Percentiles rank a stretch among this genome's conserved stretches.
These are phyloP conservation scores for Epichloe uncinata DNA, from an alignment of 2,329 filamentous ascomycete species.

Conservation along the genomic window DNA sequence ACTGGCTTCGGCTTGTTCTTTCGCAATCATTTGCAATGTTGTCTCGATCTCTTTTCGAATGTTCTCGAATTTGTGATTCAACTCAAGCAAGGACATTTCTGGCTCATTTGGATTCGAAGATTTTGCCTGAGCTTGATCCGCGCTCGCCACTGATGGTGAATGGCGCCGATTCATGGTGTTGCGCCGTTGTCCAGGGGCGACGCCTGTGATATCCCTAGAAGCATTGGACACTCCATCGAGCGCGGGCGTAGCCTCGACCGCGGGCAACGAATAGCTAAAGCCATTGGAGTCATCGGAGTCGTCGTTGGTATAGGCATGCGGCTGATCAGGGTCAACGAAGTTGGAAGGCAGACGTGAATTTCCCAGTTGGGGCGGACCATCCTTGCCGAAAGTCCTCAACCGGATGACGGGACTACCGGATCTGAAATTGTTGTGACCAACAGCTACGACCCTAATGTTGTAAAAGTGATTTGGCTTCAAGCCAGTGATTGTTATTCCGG, in stretches of 20 bases:
- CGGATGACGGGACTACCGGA: slow-evolving; percentile 77
- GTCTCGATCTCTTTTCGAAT: slow-evolving; percentile 78
- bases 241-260: slow-evolving; percentile 47
- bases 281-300: slow-evolving; percentile 33
- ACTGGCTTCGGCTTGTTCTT: slow-evolving; percentile 59
- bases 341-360: slow-evolving; percentile 43
- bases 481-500: slow-evolving; percentile 74
- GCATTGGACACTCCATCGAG: slow-evolving; percentile 48
- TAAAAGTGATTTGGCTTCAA: slow-evolving; percentile 81
- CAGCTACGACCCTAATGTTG: slow-evolving; percentile 82
- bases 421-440: slow-evolving; percentile 85
- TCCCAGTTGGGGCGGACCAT: slow-evolving; percentile 48
- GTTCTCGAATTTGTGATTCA: slow-evolving; percentile 69
- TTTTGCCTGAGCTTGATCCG: slow-evolving; percentile 35
- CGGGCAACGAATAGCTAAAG: slow-evolving; percentile 35
- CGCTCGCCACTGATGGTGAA: slow-evolving; percentile 54
- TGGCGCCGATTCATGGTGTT: slow-evolving; percentile 58
- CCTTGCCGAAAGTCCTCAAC: slow-evolving; percentile 58
- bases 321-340: slow-evolving; percentile 39
- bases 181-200: slow-evolving; percentile 22
- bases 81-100: slow-evolving; percentile 56
- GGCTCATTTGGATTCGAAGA: slow-evolving; percentile 37
- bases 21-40: slow-evolving; percentile 53
- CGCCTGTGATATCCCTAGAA: slow-evolving; percentile 48
- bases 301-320: slow-evolving; percentile 25